Conservation (phyloP, 2,329 filamentous ascomycete species). For the Chaetomium globosum region DNA sequence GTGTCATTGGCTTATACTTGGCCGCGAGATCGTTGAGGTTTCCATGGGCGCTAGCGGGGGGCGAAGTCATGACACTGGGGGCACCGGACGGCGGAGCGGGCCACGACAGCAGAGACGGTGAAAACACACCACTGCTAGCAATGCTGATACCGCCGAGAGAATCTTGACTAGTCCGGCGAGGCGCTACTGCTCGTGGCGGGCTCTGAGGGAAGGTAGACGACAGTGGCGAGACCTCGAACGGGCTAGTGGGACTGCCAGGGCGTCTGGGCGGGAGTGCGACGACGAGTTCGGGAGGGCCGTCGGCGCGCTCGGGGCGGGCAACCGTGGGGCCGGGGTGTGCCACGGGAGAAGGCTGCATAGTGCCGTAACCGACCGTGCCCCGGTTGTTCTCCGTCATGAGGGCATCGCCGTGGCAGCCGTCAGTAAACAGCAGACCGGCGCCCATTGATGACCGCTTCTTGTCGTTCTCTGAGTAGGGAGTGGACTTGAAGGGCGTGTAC, state of each 20-base stretch:
- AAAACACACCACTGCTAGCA: slow-evolving; percentile 35
- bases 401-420: slow-evolving; percentile 28
- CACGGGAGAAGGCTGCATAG: slow-evolving; percentile 25
- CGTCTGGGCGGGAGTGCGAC: slow-evolving; percentile 10
- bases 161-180: slow-evolving; percentile 31
- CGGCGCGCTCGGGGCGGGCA: slow-evolving; percentile 21
- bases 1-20: slow-evolving; percentile 13
- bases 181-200: slow-evolving; percentile 27
- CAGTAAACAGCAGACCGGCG: slow-evolving; percentile 33
- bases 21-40: slow-evolving; percentile 16
- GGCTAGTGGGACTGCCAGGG: slow-evolving; percentile 24
- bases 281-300: slow-evolving; percentile 27
- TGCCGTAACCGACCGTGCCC: slow-evolving; percentile 30
- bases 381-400: slow-evolving; percentile 29
- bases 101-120: slow-evolving; percentile 33
- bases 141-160: slow-evolving; percentile 33
- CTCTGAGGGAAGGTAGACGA: slow-evolving; percentile 26
- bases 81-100: slow-evolving; percentile 30
- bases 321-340: slow-evolving; percentile 28
- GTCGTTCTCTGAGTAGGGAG: slow-evolving; percentile 31
- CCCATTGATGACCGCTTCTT: slow-evolving; percentile 36
- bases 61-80: slow-evolving; percentile 20
- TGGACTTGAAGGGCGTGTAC: slow-evolving; percentile 33
- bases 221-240: slow-evolving; percentile 30
- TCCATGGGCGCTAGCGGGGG: slow-evolving; percentile 24